A percentile compares a stretch with the other conserved stretches of the same genome.
Evolutionary conservation across 768 basidiomycete genomes (phyloP).

Genomic region (Mrakia gelida): DNA sequence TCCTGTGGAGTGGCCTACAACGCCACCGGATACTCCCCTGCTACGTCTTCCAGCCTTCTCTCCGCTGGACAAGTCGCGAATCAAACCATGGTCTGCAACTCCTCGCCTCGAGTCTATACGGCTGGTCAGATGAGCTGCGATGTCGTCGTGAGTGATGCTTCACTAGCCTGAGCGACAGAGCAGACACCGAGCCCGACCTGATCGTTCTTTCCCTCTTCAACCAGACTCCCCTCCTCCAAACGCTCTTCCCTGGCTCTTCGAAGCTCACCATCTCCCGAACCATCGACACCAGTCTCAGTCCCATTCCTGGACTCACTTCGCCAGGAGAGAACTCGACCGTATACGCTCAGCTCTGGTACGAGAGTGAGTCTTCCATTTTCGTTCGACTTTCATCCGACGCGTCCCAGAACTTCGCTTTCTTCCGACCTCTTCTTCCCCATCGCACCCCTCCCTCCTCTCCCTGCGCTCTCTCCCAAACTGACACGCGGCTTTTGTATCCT

Average conservation of each 20-base stretch:
- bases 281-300: slow-evolving; percentile 63
- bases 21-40: neutral
- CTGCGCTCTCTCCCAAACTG: neutral
- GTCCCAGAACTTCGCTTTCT: neutral
- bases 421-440: no score
- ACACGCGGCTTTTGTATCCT: neutral
- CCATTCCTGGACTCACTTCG: slow-evolving; percentile 53
- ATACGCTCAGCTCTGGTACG: slow-evolving; percentile 71
- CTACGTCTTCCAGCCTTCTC: neutral
- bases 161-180: neutral
- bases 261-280: slow-evolving; percentile 76
- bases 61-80: slow-evolving; percentile 46
- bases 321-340: slow-evolving; percentile 55
- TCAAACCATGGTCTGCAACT: slow-evolving; percentile 68
- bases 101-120: slow-evolving; percentile 64
- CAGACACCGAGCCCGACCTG: neutral
- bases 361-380: neutral
- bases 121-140: slow-evolving; percentile 78
- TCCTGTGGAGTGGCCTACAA: slow-evolving; percentile 7
- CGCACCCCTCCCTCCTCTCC: no score
- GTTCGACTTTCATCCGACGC: neutral
- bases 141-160: slow-evolving; percentile 55
- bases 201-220: slow-evolving; percentile 38
- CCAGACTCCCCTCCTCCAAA: slow-evolving; percentile 79
- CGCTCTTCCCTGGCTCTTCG: slow-evolving; percentile 64